Conservation (phyloP, 352 stramenopile species). For the Phytophthora lateralis region DNA sequence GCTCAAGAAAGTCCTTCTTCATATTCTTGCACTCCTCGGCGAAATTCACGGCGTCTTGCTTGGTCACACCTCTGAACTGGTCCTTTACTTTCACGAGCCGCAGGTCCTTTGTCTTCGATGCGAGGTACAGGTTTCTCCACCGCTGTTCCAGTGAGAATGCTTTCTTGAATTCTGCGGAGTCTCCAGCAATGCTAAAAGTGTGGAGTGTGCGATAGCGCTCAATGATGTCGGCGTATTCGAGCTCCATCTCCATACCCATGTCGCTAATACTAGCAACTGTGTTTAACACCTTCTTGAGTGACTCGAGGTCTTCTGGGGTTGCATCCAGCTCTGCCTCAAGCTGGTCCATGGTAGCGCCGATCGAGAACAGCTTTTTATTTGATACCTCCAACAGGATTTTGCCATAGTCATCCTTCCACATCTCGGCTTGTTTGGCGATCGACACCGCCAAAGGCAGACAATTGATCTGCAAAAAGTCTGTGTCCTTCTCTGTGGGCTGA, state of each 20-base stretch:
- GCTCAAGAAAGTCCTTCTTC: slow-evolving; percentile 86
- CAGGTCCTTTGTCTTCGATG: slow-evolving; percentile 93
- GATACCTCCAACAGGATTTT: slow-evolving; percentile 91
- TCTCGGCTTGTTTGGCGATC: slow-evolving; percentile 91
- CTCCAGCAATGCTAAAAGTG: slow-evolving; percentile 81
- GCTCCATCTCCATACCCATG: slow-evolving; percentile 94
- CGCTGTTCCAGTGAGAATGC: slow-evolving; percentile 83
- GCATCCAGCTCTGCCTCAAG: slow-evolving; percentile 82
- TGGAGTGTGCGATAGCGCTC: slow-evolving; percentile 92
- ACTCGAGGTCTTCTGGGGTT: slow-evolving; percentile 88
- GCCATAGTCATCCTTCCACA: slow-evolving; percentile 95
- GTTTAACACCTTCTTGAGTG: slow-evolving; percentile 95
- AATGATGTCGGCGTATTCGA: slow-evolving; percentile 93
- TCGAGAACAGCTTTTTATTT: slow-evolving; percentile 76
- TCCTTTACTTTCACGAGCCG: slow-evolving; percentile 94
- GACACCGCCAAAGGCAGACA: slow-evolving; percentile 87
- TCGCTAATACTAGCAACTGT: slow-evolving; percentile 87
- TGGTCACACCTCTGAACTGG: slow-evolving; percentile 94
- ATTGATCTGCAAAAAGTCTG: slow-evolving; percentile 96
- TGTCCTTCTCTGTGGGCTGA: slow-evolving; percentile 92
- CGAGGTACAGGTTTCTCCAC: slow-evolving; percentile 85
- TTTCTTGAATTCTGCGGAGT: slow-evolving; percentile 62
- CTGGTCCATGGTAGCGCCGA: slow-evolving; percentile 78
- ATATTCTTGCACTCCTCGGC: slow-evolving; percentile 85
- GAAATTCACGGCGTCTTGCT: slow-evolving; percentile 91